Percentiles rank a stretch among this genome's conserved stretches.
Conservation (phyloP, 2,329 filamentous ascomycete species). For the Sarocladiaceae sp. region DNA sequence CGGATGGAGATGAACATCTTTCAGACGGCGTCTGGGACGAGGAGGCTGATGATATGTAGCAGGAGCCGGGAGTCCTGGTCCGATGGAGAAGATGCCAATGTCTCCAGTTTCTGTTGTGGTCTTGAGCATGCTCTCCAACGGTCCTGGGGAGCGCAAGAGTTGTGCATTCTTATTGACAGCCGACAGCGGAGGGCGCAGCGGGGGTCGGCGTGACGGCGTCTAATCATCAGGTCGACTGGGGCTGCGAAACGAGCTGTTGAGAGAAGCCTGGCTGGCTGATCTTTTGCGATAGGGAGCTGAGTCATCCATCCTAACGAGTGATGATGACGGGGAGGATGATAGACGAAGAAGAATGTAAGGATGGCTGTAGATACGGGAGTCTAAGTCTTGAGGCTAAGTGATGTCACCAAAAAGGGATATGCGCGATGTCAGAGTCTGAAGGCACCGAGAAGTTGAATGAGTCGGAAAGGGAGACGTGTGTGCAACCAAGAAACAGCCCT, state of each 20-base stretch:
- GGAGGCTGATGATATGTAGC: slow-evolving; percentile 23
- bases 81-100: slow-evolving; percentile 54
- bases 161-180: slow-evolving; percentile 36
- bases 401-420: too few species aligned
- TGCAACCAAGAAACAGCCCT: too few species aligned
- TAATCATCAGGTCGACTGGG: slow-evolving; percentile 16
- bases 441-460: too few species aligned
- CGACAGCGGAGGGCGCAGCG: slow-evolving; percentile 33
- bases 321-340: too few species aligned
- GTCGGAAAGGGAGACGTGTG: too few species aligned
- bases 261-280: slow-evolving; percentile 34
- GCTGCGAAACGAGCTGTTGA: slow-evolving; percentile 25
- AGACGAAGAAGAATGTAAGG: too few species aligned
- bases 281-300: slow-evolving; percentile 20
- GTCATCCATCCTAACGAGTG: too few species aligned
- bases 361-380: too few species aligned
- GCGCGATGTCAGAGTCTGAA: too few species aligned
- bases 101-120: slow-evolving; percentile 62
- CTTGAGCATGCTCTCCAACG: slow-evolving; percentile 59
- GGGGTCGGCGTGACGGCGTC: slow-evolving; percentile 5
- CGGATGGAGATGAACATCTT: neutral
- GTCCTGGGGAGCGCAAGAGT: slow-evolving; percentile 42
- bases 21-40: slow-evolving; percentile 13
- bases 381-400: too few species aligned
- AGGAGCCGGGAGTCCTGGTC: slow-evolving; percentile 16